Base-by-base conservation (phyloP, 768 basidiomycete species). In the Ramaria rubella region DNA sequence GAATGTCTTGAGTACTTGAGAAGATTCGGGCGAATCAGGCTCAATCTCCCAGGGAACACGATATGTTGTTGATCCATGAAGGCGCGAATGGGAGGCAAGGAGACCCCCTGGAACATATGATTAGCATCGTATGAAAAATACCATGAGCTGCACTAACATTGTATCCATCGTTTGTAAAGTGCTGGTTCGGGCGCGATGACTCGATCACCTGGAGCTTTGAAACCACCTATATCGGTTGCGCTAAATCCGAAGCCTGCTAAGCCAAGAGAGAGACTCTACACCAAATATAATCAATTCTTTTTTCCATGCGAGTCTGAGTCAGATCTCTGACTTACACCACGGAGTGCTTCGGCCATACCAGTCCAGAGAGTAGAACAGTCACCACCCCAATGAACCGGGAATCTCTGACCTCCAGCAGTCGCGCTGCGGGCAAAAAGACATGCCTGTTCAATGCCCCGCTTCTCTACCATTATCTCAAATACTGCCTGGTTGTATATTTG, bases 41-140 rank as follows among this genome's bases (percentile, higher is more conserved):
- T 86, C 85, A 61, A 84, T 86, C 55, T 82, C 75, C 86, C 86
- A 90, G 1, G 86, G 87, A 2, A 90, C 85, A 9, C 87, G 81
- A 64, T 88, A 88, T 12, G 86, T 86, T 21, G 76, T 73, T 5
- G 83, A 85, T 2, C 86, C 86, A 59, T 90, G 87, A 43, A 90
- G 68, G 23, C 86, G 79, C 7, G 85, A 85, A 62, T 88, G 87
- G 26, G 85, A 84, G 2, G 85, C 70, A 62, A 71, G 72, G 42
- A 71, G 58, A 0, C 71, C 70, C 52, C 52, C 52, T 54, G 4
- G 40, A 43, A 54, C 19, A 23, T 43, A 23, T 19, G 36, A 8
- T 49, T 11, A 26, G 17, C 7, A 43, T 19, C 15, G 24, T 23
- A 40, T 21, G 48, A 29, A 17, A 27, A 36, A 46, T 21, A 11